Conservation (phyloP, 108 stramenopile genomes). For the Cyclostephanos tholiformis region DNA sequence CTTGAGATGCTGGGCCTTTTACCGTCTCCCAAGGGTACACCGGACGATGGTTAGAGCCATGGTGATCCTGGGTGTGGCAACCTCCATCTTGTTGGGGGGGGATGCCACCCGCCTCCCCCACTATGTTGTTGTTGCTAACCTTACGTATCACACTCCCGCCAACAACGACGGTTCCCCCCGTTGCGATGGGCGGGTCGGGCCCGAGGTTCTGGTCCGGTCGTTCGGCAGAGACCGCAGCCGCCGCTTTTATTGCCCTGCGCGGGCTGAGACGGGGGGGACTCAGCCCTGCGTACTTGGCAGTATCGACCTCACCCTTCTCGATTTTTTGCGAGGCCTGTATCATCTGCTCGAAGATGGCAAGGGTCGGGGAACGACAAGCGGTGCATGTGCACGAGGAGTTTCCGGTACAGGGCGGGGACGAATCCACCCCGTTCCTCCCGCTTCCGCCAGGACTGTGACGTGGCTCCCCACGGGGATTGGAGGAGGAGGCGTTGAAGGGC, state of each 20-base stretch:
- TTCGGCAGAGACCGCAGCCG: not conserved
- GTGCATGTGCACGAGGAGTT: slow-evolving; percentile 26
- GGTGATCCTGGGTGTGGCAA: not conserved
- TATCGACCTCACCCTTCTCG: slow-evolving; percentile 19
- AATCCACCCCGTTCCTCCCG: not conserved
- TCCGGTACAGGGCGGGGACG: slow-evolving; percentile 1
- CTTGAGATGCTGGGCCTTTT: not conserved
- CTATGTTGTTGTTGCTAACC: slow-evolving; percentile 21
- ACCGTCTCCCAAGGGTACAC: not conserved
- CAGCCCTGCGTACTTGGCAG: slow-evolving; percentile 29
- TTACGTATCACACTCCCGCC: slow-evolving; percentile 11
- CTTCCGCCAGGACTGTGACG: not conserved
- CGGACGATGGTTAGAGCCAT: not conserved
- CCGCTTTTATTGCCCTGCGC: not conserved
- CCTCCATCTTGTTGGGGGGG: not conserved
- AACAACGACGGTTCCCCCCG: not conserved
- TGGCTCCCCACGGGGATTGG: not conserved
- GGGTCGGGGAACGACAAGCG: slow-evolving; percentile 38
- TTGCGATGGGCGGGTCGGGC: not conserved
- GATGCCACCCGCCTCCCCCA: not conserved
- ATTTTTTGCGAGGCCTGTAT: slow-evolving; percentile 43
- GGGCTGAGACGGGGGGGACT: slow-evolving; percentile 41
- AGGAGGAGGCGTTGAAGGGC: not conserved
- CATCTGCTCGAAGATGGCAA: slow-evolving; percentile 56
- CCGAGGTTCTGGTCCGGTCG: no score